Conservation (phyloP, 148 eudicot genomes). For the Dianthus caryophyllus region DNA sequence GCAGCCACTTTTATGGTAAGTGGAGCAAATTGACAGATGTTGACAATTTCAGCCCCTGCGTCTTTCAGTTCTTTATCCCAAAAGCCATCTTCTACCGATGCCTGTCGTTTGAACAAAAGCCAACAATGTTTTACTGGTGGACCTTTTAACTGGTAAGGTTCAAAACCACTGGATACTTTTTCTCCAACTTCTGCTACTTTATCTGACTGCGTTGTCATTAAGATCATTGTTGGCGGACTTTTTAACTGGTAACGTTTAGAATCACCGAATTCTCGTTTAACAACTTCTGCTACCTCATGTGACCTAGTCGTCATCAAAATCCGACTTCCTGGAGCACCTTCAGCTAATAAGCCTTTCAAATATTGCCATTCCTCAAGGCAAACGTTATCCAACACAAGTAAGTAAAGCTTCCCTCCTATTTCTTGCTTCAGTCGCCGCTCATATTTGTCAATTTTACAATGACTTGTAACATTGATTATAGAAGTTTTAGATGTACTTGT, state of each 20-base stretch:
- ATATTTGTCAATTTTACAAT: no score
- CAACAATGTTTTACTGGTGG: background rate
- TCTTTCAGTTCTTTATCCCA: background rate
- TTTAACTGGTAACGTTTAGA: no score
- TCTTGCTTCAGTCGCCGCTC: constrained; percentile 21
- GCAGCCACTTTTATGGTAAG: no score
- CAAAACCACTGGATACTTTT: no score
- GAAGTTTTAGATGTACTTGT: background rate
- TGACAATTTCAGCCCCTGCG: constrained; percentile 9
- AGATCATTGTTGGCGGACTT: no score
- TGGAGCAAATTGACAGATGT: constrained; percentile 13
- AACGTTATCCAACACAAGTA: constrained; percentile 27
- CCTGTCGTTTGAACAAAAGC: constrained; percentile 12
- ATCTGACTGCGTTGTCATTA: no score
- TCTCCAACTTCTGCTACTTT: no score
- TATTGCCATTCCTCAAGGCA: no score
- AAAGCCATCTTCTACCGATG: background rate
- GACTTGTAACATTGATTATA: background rate
- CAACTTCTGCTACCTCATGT: background rate
- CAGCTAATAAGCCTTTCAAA: constrained; percentile 8
- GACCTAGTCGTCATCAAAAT: no score
- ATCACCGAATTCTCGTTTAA: background rate
- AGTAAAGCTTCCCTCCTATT: constrained; percentile 25
- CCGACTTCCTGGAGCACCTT: constrained; percentile 24
- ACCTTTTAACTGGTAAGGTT: constrained; percentile 8